Evolutionary conservation across 441 rosid genomes (phyloP).

Genomic region (Syzygium malaccense): DNA sequence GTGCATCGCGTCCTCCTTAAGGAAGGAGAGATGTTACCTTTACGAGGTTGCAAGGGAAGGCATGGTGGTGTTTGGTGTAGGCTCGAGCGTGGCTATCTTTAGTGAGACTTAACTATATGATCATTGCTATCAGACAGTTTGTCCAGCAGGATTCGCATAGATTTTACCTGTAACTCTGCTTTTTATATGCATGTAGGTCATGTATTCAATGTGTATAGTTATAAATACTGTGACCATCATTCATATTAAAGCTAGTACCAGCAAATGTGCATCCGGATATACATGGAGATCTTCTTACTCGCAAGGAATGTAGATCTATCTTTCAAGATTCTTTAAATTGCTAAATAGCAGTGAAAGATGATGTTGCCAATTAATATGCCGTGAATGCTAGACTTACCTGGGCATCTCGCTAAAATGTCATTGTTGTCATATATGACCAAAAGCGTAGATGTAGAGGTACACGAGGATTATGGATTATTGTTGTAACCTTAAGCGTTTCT

Average conservation of each 20-base stretch:
- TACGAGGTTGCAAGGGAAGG: not conserved
- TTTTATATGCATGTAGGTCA: not conserved
- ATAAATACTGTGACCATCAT: not conserved
- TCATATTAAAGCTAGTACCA: not conserved
- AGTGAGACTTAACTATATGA: not conserved
- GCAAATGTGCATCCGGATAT: not conserved
- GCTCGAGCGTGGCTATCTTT: not conserved
- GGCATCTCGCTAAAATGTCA: not conserved
- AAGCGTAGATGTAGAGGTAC: not conserved
- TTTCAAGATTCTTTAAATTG: not conserved
- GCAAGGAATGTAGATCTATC: not conserved
- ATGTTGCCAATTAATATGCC: not conserved
- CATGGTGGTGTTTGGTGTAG: not conserved
- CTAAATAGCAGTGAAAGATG: too few relatives aligned
- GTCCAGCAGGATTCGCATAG: not conserved
- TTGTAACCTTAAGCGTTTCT: not conserved
- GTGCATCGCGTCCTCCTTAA: not conserved
- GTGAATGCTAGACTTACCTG: not conserved
- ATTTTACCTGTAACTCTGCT: not conserved
- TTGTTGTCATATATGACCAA: too few relatives aligned
- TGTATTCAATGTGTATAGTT: not conserved
- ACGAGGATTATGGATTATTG: not conserved
- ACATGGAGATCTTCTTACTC: not conserved
- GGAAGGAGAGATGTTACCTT: not conserved
- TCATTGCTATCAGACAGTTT: not conserved